These are phyloP conservation scores for Ampelomyces quisqualis DNA, from an alignment of 2,329 filamentous ascomycete genomes.

Conservation along the genomic window DNA sequence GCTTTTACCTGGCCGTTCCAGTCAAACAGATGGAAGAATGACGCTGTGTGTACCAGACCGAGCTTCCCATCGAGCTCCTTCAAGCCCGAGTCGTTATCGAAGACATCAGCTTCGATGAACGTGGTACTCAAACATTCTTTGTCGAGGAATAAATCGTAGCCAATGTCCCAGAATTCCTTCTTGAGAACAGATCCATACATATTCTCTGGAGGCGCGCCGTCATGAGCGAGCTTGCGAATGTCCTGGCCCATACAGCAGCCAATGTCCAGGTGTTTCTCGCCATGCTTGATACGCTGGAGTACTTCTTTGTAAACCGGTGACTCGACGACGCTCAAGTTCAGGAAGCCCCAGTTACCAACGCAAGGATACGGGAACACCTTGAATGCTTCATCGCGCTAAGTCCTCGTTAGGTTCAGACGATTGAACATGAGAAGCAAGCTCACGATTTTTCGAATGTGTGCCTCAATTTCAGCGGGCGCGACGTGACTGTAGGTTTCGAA, in stretches of 20 bases:
- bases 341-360: constrained; percentile 41
- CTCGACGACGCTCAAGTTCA: constrained; percentile 33
- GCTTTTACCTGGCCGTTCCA: constrained; percentile 44
- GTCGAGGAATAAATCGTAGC: constrained; percentile 48
- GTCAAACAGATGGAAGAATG: constrained; percentile 50
- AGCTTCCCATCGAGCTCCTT: constrained; percentile 43
- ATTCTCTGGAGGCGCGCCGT: constrained; percentile 46
- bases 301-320: constrained; percentile 35
- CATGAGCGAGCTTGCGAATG: constrained; percentile 47
- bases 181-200: constrained; percentile 47
- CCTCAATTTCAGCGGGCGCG: constrained; percentile 35
- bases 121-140: constrained; percentile 47
- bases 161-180: constrained; percentile 54
- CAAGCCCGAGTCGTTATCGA: constrained; percentile 33
- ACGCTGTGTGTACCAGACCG: constrained; percentile 46
- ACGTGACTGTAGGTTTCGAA: constrained; percentile 46
- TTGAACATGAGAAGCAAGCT: constrained; percentile 2
- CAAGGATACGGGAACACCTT: constrained; percentile 38
- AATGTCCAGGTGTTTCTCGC: constrained; percentile 44
- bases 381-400: constrained; percentile 10
- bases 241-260: constrained; percentile 51
- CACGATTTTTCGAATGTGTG: constrained; percentile 42
- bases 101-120: constrained; percentile 57
- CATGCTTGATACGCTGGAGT: constrained; percentile 37
- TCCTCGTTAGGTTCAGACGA: not conserved